Base-by-base conservation (phyloP, 2,329 filamentous ascomycete genomes). In the Xylaria sp. region DNA sequence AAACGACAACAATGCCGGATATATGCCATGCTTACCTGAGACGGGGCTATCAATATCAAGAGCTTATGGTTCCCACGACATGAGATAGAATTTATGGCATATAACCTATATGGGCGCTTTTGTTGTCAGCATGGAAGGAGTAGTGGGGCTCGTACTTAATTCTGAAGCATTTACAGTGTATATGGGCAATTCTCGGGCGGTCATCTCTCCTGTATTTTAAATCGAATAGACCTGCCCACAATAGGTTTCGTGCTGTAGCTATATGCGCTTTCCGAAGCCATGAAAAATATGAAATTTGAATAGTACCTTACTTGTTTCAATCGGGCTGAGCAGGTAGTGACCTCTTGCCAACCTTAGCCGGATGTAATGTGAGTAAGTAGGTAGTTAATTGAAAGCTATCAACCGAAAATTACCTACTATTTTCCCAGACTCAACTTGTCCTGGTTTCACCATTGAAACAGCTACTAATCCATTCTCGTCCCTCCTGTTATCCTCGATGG, bases 1-100 rank as follows among this genome's bases (percentile, higher is more conserved):
- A 48, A 9, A 66, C 34, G 63, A 69, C 37, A 34, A 62, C 60
- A 58, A 70, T 51, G 60, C 67, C 48, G 37, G 60, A 65, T 65
- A 52, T 37, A 46, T 62, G 44, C 25, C 39, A 23, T 60, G 5
- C 63, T 48, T 55, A 37, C 58, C 39, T 54, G n/a, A 20, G 39
- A 28, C 18, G 39, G 37, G 51, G 20, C 13, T 48, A 54, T 50
- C 23, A 44, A 58, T 70, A 15, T 39, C 57, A 39, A 20, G 44
- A 61, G 13, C 20, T 41, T 54, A 62, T 52, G 37, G 51, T 55
- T 41, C 2, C 51, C 23, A 52, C 28, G 52, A 23, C 18, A 50
- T 58, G 46, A 48, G 28, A 46, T 51, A 56, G 65, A 59, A 34
- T 52, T 34, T 61, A 10, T 51, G 28, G 57, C 55, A 50, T 58